phyloP scores from a whole-genome alignment of 2,329 filamentous ascomycete species.

The Biscogniauxia mediterranea region DNA sequence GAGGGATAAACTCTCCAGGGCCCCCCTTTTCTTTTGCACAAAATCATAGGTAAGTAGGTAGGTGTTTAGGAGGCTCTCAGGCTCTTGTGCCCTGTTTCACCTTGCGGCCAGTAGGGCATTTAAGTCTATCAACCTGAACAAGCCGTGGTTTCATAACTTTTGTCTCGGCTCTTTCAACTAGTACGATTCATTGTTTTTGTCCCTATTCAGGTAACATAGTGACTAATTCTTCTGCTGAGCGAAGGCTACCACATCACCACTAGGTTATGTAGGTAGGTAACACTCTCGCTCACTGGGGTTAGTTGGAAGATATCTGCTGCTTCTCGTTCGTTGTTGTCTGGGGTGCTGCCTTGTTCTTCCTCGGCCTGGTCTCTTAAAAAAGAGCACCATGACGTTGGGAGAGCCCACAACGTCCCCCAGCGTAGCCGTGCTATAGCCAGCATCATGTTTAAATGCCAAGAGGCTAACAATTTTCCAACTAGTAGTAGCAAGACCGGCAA shows the following conservation, averaged over 20 bases:
- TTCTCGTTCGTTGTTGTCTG: neutral
- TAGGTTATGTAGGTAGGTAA: too few species aligned
- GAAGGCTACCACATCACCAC: neutral
- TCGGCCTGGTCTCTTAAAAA: neutral
- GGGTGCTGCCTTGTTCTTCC: neutral
- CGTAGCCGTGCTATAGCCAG: neutral
- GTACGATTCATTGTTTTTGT: neutral
- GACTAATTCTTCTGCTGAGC: neutral
- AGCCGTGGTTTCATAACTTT: neutral
- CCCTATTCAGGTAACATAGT: neutral
- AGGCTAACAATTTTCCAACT: neutral
- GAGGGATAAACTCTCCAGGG: too few species aligned
- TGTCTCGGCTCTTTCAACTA: neutral
- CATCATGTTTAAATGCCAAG: neutral
- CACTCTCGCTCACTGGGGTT: too few species aligned
- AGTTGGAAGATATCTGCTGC: neutral
- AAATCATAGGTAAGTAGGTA: too few species aligned
- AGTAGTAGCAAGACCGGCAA: too few species aligned
- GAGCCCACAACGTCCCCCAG: neutral
- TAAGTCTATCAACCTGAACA: neutral
- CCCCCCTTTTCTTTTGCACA: neutral
- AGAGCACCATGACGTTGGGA: neutral
- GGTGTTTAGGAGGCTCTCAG: neutral
- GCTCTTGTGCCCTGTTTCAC: constrained; percentile 10
- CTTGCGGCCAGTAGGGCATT: neutral